phyloP scores from a whole-genome alignment of 1,284 basidiomycete genomes.

The Ceratobasidium sp. region DNA sequence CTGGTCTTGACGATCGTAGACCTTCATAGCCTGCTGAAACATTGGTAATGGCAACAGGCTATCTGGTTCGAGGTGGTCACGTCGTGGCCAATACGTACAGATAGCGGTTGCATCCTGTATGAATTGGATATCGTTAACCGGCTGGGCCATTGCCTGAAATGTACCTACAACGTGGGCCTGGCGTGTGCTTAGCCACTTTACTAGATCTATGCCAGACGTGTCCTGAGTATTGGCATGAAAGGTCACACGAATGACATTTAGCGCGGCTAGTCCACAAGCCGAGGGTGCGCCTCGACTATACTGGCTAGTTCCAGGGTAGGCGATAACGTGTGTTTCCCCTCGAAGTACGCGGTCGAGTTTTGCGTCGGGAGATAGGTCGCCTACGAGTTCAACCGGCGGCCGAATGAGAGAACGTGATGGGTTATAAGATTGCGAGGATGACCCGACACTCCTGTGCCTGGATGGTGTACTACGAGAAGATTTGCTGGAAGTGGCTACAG shows the following conservation, averaged over 20 bases:
- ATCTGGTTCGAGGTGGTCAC: slow-evolving; percentile 67
- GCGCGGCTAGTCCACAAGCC: slow-evolving; percentile 69
- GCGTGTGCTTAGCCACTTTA: slow-evolving; percentile 53
- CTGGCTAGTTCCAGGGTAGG: slow-evolving; percentile 62
- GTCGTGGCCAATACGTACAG: slow-evolving; percentile 63
- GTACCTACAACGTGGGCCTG: slow-evolving; percentile 30
- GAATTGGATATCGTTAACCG: neutral
- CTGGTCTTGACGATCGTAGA: slow-evolving; percentile 57
- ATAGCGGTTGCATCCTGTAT: slow-evolving; percentile 64
- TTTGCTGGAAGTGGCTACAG: neutral
- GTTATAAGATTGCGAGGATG: slow-evolving; percentile 1
- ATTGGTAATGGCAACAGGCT: slow-evolving; percentile 54
- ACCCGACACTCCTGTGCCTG: neutral
- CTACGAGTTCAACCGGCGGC: neutral
- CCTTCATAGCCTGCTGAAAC: slow-evolving; percentile 57
- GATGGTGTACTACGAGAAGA: neutral
- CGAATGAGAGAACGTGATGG: neutral
- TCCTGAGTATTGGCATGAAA: slow-evolving; percentile 56
- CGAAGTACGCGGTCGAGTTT: slow-evolving; percentile 10
- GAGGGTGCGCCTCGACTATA: slow-evolving; percentile 59
- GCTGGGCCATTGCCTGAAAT: neutral
- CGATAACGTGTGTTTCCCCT: slow-evolving; percentile 46
- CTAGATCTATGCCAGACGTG: slow-evolving; percentile 52
- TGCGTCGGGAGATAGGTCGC: slow-evolving; percentile 11
- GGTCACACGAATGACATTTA: slow-evolving; percentile 67